phyloP scores from a whole-genome alignment of 768 basidiomycete species.

The Kwoniella botswanensis region DNA sequence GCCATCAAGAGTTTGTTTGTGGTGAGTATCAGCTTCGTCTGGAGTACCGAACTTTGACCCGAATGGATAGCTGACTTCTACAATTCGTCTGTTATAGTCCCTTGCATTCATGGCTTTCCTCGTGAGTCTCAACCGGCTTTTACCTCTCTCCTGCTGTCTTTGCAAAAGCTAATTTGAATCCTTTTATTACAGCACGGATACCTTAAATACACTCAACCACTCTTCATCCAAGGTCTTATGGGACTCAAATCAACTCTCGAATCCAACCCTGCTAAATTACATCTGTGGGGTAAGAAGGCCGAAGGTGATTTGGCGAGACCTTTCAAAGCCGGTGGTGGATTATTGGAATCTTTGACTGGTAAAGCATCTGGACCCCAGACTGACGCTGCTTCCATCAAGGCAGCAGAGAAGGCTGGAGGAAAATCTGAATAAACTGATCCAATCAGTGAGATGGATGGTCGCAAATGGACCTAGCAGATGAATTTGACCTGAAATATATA shows the following conservation, averaged over 20 bases:
- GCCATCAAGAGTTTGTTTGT: constrained; percentile 59
- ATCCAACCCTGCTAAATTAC: constrained; percentile 65
- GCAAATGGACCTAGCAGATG: neutral
- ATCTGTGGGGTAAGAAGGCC: constrained; percentile 76
- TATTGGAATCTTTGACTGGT: constrained; percentile 65
- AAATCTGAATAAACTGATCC: constrained; percentile 22
- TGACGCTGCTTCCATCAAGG: constrained; percentile 81
- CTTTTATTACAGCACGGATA: constrained; percentile 69
- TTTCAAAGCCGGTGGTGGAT: constrained; percentile 72
- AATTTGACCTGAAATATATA: neutral
- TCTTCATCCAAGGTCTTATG: constrained; percentile 95
- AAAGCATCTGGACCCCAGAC: constrained; percentile 71
- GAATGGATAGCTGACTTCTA: constrained; percentile 29
- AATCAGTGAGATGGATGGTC: too few relatives aligned
- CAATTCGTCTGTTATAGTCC: constrained; percentile 60
- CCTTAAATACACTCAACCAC: constrained; percentile 92
- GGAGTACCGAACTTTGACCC: neutral
- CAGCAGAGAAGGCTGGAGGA: constrained; percentile 81
- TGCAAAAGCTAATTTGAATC: too few relatives aligned
- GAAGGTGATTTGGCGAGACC: constrained; percentile 88
- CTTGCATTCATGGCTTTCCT: constrained; percentile 88
- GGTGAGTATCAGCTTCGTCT: constrained; percentile 37
- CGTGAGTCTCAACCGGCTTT: constrained; percentile 26
- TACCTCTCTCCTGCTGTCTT: neutral
- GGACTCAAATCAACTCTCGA: constrained; percentile 90